A percentile compares a stretch with the other conserved stretches of the same genome.
These are phyloP conservation scores for Heliosperma pusillum DNA, from an alignment of 148 eudicot species.

Conservation along the genomic window DNA sequence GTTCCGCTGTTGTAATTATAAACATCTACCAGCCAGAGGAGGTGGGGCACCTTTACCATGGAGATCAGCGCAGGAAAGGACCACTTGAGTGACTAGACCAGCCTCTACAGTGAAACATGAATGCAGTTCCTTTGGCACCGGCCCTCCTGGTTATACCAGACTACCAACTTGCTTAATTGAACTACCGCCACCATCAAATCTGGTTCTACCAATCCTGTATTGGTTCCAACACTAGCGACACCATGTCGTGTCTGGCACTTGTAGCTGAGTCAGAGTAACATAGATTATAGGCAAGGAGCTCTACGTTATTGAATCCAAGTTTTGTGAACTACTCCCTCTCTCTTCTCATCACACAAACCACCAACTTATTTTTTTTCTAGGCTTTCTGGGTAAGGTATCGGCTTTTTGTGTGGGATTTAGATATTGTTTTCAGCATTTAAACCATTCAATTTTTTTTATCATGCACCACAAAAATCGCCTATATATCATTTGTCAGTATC, in stretches of 20 bases:
- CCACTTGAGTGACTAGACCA: slow-evolving; percentile 89
- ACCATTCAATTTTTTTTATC: not conserved
- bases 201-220: no score
- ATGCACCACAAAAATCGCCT: not conserved
- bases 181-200: no score
- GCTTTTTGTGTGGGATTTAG: not conserved
- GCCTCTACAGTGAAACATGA: slow-evolving; percentile 90
- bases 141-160: slow-evolving; percentile 78
- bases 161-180: slow-evolving; percentile 85
- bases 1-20: no score
- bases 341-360: no score
- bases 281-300: no score
- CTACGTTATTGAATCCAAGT: no score
- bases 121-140: slow-evolving; percentile 97
- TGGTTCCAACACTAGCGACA: slow-evolving; percentile 36
- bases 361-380: no score
- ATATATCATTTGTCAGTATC: no score
- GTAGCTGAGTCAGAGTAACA: slow-evolving; percentile 22
- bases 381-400: no score
- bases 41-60: slow-evolving; percentile 96
- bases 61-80: slow-evolving; percentile 78
- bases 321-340: no score
- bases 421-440: no score
- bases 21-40: slow-evolving; percentile 68
- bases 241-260: slow-evolving; percentile 44